phyloP scores from a whole-genome alignment of 2,329 filamentous ascomycete genomes.

The Tolypocladium paradoxum region DNA sequence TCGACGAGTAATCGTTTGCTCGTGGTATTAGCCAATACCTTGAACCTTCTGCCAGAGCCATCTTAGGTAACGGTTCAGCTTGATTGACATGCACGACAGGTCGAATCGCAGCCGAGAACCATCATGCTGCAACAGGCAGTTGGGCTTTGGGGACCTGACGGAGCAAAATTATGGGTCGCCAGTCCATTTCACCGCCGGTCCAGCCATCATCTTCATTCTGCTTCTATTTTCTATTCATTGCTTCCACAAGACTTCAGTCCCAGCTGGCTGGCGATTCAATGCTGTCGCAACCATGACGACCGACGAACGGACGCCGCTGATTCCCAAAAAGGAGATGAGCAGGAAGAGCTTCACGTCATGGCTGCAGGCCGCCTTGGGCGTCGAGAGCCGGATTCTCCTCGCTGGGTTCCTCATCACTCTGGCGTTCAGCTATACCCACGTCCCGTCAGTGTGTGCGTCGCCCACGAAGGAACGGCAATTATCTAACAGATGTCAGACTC shows the following conservation, averaged over 20 bases:
- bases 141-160: background rate
- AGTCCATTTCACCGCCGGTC: background rate
- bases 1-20: too few relatives aligned
- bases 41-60: too few relatives aligned
- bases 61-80: too few relatives aligned
- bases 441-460: constrained; percentile 26
- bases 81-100: background rate
- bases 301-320: background rate
- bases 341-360: background rate
- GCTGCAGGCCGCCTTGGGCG: constrained; percentile 9
- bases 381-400: constrained; percentile 39
- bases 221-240: background rate
- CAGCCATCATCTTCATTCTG: background rate
- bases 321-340: background rate
- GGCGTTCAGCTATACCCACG: constrained; percentile 38
- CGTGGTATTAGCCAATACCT: background rate
- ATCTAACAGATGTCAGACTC: constrained; percentile 17
- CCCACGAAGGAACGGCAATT: background rate
- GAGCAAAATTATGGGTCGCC: background rate
- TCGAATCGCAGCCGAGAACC: background rate
- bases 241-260: background rate
- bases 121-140: background rate
- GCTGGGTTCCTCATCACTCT: constrained; percentile 49
- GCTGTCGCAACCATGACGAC: background rate
- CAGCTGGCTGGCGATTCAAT: background rate